Percentiles rank a stretch among this genome's conserved stretches.
Conservation (phyloP, 306 rosid genomes). For the Gillenia trifoliata region DNA sequence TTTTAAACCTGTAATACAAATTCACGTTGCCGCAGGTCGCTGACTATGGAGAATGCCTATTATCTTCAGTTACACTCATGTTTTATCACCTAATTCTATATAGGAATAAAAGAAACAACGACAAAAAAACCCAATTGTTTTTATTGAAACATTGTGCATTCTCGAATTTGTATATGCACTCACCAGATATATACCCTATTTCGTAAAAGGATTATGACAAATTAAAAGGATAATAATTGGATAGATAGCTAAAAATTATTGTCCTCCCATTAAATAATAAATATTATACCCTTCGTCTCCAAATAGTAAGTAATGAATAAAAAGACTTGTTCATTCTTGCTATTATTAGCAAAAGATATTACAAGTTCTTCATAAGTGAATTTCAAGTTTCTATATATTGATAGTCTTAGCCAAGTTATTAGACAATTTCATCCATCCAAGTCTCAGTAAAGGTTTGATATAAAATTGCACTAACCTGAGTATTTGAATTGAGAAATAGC, state of each 20-base stretch:
- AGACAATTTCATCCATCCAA: slow-evolving; percentile 3
- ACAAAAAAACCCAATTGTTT: too few species aligned
- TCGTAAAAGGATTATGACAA: background rate
- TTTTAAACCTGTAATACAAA: background rate
- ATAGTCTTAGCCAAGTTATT: slow-evolving; percentile 5
- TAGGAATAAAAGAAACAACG: too few species aligned
- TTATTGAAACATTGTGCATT: too few species aligned
- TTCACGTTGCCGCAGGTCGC: background rate
- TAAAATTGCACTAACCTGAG: slow-evolving; percentile 46
- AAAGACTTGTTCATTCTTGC: background rate
- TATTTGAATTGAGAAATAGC: slow-evolving; percentile 77
- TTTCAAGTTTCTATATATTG: background rate
- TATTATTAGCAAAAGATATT: background rate
- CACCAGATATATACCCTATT: background rate
- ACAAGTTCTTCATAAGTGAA: background rate
- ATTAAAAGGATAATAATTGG: background rate
- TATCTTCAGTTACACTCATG: background rate
- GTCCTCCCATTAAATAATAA: background rate
- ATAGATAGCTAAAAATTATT: background rate
- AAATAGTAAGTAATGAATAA: background rate
- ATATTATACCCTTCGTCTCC: background rate
- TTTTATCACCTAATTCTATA: background rate
- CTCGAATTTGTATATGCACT: background rate
- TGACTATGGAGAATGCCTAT: background rate
- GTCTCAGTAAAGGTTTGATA: slow-evolving; percentile 12